Conservation (phyloP, 305 asterid genomes). For the Solanum chacoense region DNA sequence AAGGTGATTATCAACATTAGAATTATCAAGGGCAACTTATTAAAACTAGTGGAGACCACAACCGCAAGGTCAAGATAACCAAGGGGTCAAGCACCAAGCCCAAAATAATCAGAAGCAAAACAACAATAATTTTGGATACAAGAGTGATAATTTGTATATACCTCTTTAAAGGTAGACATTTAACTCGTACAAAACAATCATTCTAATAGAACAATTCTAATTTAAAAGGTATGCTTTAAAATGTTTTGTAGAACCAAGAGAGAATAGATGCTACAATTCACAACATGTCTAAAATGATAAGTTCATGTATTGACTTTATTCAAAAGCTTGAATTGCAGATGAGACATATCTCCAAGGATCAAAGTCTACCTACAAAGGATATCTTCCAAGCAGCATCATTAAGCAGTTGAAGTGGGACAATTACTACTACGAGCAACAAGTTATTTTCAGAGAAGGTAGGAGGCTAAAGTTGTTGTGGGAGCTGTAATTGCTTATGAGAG, state of each 20-base stretch:
- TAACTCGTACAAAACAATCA: background rate
- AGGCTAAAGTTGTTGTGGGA: background rate
- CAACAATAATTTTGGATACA: background rate
- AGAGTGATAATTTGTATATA: background rate
- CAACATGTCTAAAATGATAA: background rate
- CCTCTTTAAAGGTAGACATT: background rate
- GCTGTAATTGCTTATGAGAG: background rate
- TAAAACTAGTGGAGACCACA: background rate
- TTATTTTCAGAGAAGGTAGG: background rate
- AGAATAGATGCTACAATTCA: background rate
- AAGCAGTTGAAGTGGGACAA: background rate
- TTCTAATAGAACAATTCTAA: no score
- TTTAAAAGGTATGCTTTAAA: no score
- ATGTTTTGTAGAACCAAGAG: background rate
- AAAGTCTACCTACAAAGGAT: background rate
- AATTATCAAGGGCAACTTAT: background rate
- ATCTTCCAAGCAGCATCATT: background rate
- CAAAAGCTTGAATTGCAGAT: background rate
- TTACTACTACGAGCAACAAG: background rate
- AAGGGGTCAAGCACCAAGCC: background rate
- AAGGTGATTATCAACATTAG: background rate
- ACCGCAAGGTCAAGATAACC: background rate
- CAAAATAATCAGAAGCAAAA: background rate
- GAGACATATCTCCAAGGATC: background rate
- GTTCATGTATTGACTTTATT: background rate